Percentiles rank a stretch among this genome's conserved stretches.
phyloP scores from a whole-genome alignment of 2,329 filamentous ascomycete genomes.

The Xylaria polymorpha region DNA sequence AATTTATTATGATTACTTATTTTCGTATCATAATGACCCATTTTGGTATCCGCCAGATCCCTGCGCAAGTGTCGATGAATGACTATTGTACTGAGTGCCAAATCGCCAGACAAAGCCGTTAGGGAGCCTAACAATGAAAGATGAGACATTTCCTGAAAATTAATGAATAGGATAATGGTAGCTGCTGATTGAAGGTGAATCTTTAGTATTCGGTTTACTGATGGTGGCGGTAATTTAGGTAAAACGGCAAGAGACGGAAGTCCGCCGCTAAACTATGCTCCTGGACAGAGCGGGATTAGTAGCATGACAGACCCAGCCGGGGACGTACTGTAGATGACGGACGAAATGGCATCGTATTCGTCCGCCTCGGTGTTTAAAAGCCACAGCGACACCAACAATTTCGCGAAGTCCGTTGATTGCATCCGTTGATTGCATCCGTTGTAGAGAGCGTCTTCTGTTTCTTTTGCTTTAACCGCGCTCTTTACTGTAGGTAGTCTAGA shows the following conservation, averaged over 20 bases:
- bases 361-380: slow-evolving; percentile 24
- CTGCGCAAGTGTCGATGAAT: neutral
- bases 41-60: neutral
- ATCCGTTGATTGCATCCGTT: slow-evolving; percentile 9
- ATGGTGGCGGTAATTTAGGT: neutral
- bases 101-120: neutral
- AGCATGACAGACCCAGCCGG: neutral
- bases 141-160: neutral
- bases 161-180: neutral
- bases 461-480: neutral
- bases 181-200: neutral
- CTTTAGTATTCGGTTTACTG: neutral
- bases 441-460: slow-evolving; percentile 18
- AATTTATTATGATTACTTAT: neutral
- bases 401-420: neutral
- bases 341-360: slow-evolving; percentile 14
- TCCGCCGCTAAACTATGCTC: slow-evolving; percentile 17
- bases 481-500: neutral
- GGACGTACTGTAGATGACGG: slow-evolving; percentile 22
- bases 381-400: neutral
- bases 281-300: neutral
- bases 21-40: neutral
- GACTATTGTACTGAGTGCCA: neutral
- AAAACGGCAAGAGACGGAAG: slow-evolving; percentile 8
- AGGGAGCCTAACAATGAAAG: neutral